These are phyloP conservation scores for Dendrothele bispora DNA, from an alignment of 768 basidiomycete species.

Conservation along the genomic window DNA sequence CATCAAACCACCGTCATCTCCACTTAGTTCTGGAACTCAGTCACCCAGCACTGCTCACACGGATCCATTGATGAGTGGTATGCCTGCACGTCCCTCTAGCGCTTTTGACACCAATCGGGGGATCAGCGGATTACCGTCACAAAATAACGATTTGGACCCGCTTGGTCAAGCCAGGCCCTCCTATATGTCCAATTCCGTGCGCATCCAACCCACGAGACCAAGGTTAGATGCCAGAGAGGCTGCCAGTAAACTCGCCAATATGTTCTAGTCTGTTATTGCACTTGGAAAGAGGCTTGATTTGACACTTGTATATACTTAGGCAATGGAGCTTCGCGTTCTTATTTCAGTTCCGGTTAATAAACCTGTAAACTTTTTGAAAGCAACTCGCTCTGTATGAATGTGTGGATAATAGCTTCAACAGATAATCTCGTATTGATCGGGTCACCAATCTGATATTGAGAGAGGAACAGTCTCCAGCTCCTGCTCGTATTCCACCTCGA, in stretches of 20 bases:
- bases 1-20: slow-evolving; percentile 48
- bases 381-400: too few relatives aligned
- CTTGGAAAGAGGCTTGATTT: too few relatives aligned
- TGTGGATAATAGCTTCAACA: too few relatives aligned
- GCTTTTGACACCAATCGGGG: slow-evolving; percentile 12
- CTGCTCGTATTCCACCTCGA: slow-evolving; percentile 97
- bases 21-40: slow-evolving; percentile 21
- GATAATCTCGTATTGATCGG: too few relatives aligned
- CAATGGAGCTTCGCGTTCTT: too few relatives aligned
- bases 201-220: slow-evolving; percentile 67
- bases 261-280: slow-evolving; percentile 76
- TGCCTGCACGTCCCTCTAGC: slow-evolving; percentile 14
- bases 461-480: slow-evolving; percentile 74
- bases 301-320: too few relatives aligned
- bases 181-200: slow-evolving; percentile 72
- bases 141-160: slow-evolving; percentile 52
- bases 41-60: slow-evolving; percentile 20
- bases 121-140: slow-evolving; percentile 25
- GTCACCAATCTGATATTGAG: slow-evolving; percentile 58
- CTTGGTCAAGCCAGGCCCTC: slow-evolving; percentile 60
- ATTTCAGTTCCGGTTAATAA: too few relatives aligned
- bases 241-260: slow-evolving; percentile 87
- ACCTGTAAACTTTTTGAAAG: too few relatives aligned
- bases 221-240: slow-evolving; percentile 83
- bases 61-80: slow-evolving; percentile 13